phyloP scores from a whole-genome alignment of 768 basidiomycete genomes.

The Paxillus ammoniavirescens region DNA sequence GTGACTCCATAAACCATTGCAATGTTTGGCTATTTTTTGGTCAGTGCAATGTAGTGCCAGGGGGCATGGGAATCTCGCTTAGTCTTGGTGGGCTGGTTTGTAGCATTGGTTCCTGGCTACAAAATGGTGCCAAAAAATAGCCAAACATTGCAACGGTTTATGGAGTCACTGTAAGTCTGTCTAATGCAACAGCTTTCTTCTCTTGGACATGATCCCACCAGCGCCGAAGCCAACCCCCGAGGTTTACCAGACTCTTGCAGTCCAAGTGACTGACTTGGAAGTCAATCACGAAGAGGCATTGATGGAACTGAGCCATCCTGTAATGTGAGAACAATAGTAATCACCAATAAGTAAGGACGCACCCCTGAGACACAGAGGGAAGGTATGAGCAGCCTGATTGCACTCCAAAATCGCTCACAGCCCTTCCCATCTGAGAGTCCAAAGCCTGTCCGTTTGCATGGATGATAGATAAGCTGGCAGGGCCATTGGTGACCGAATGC shows the following conservation, averaged over 20 bases:
- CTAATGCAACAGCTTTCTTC: constrained; percentile 15
- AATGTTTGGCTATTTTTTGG: too few relatives aligned
- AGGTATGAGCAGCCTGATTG: constrained; percentile 18
- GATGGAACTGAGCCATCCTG: constrained; percentile 21
- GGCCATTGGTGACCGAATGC: constrained; percentile 35
- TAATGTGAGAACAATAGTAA: constrained; percentile 11
- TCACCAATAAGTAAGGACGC: neutral
- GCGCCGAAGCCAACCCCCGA: constrained; percentile 16
- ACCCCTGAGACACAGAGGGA: constrained; percentile 18
- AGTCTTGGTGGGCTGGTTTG: too few relatives aligned
- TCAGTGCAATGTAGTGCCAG: too few relatives aligned
- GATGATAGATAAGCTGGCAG: constrained; percentile 37
- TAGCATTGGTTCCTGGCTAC: too few relatives aligned
- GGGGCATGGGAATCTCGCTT: too few relatives aligned
- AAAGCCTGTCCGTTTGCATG: constrained; percentile 25
- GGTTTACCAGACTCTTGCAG: constrained; percentile 2
- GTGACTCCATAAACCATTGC: too few relatives aligned
- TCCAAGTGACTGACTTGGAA: constrained; percentile 20
- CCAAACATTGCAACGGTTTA: too few relatives aligned
- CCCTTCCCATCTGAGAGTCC: constrained; percentile 30
- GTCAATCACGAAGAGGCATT: constrained; percentile 26
- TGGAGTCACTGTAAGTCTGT: too few relatives aligned
- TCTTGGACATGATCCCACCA: constrained; percentile 8
- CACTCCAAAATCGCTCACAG: constrained; percentile 26
- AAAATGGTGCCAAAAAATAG: too few relatives aligned